Evolutionary conservation across 306 rosid genomes (phyloP), one percentile per base, ranked within the genome.

Genomic region (Quercus robur): DNA sequence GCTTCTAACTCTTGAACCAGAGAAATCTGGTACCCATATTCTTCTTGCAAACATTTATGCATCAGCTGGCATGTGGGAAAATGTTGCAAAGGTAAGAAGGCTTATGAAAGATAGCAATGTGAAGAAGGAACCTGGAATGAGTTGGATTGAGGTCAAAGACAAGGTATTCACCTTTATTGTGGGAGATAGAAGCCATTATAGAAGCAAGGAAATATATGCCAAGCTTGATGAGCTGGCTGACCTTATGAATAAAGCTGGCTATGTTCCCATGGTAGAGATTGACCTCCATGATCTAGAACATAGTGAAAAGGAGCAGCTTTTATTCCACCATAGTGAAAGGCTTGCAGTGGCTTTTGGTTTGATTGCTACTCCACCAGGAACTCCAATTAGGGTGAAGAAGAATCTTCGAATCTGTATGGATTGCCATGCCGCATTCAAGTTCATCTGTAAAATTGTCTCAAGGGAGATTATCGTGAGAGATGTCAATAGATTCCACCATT

Each of bases 101-200:
- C 76, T 83, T 44, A 91, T 94, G 99, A 90, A 82, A 82, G 86
- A 86, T 41, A 87, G 81, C 86, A 85, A 79, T 52, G 93, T 94
- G 73, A 94, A 94, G 92, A 94, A 94, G 77, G 99, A 94, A 81
- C 99, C 99, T 26, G 97, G 94, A 52, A 87, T 94, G 86, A 94
- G 99, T 85, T 94, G 98, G 98, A 82, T 90, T 75, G 98, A 92
- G 87, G 81, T 89, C 71, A 89, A 90, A 85, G 94, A 90, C 84
- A 84, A 83, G 81, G 89, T 94, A 56, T 80, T 86, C 74, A 89
- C 95, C 70, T 94, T 92, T 76, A 89, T 88, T 15, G 97, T 89
- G 35, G 97, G 97, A 83, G 98, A 93, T 78, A 84, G 91, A 86
- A 90, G 84, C 83, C 94, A 92, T 85, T 78, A 80, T 75, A 89